Conservation (phyloP, 73 alveolate genomes). For the Tetrahymena elliotti region DNA sequence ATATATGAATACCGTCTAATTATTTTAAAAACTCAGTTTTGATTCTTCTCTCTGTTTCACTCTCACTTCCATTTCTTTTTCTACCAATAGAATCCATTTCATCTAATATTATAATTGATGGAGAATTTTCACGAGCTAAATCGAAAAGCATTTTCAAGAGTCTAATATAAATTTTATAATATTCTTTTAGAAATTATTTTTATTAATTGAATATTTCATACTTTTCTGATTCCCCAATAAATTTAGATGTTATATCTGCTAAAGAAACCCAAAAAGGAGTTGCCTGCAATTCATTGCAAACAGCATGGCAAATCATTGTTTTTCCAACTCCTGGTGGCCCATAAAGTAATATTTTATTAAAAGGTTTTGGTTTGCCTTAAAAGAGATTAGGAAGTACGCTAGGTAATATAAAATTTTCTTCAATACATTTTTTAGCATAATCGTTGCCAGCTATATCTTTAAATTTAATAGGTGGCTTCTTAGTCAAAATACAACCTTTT, state of each 20-base stretch:
- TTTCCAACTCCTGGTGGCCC: slow-evolving; percentile 99
- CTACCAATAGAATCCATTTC: slow-evolving; percentile 99
- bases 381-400: slow-evolving; percentile 23
- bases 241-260: slow-evolving; percentile 97
- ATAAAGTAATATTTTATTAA: slow-evolving; percentile 62
- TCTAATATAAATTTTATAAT: slow-evolving; percentile 63
- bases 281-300: slow-evolving; percentile 96
- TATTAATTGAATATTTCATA: background rate
- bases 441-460: slow-evolving; percentile 55
- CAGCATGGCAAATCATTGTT: slow-evolving; percentile 97
- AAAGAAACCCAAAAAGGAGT: slow-evolving; percentile 96
- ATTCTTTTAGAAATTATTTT: background rate
- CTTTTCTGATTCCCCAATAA: slow-evolving; percentile 95
- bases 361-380: slow-evolving; percentile 40
- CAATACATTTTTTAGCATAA: slow-evolving; percentile 45
- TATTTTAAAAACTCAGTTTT: slow-evolving; percentile 58
- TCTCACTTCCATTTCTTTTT: slow-evolving; percentile 51
- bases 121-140: slow-evolving; percentile 98
- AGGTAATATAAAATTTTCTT: slow-evolving; percentile 36
- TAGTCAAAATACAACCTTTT: slow-evolving; percentile 29
- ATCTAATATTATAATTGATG: slow-evolving; percentile 97
- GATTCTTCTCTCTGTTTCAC: slow-evolving; percentile 56
- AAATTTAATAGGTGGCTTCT: slow-evolving; percentile 31
- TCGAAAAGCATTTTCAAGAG: slow-evolving; percentile 98
- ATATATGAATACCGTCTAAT: slow-evolving; percentile 51